Percentiles rank a stretch among this genome's conserved stretches.
Evolutionary conservation across 768 basidiomycete genomes (phyloP).

Genomic region (Mycena capillaripes): DNA sequence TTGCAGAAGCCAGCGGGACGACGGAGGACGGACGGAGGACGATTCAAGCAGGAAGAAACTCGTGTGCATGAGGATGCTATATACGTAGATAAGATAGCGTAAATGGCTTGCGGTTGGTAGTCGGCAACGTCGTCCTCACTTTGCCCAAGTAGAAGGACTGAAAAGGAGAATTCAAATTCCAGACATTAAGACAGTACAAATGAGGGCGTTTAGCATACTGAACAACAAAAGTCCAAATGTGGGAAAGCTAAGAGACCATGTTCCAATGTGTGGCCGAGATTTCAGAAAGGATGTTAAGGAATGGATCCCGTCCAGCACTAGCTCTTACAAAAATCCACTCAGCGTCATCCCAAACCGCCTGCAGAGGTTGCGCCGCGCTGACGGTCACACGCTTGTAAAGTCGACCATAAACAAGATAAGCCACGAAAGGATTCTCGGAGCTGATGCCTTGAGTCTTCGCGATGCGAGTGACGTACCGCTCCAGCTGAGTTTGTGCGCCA

Average conservation of each 20-base stretch:
- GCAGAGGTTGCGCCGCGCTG: not conserved
- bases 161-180: not conserved
- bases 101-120: too few species aligned
- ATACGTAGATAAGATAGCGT: too few species aligned
- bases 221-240: conserved; percentile 1
- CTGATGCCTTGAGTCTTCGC: not conserved
- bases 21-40: too few species aligned
- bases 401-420: conserved; percentile 8
- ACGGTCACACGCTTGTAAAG: not conserved
- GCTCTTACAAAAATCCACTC: conserved; percentile 1
- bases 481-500: not conserved
- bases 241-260: not conserved
- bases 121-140: not conserved
- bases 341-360: not conserved
- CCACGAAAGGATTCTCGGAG: not conserved
- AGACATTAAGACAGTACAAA: not conserved
- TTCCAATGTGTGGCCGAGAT: not conserved
- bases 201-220: not conserved
- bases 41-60: too few species aligned
- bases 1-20: too few species aligned
- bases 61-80: too few species aligned
- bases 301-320: not conserved
- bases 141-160: not conserved
- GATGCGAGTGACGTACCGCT: not conserved
- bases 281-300: not conserved